These are phyloP conservation scores for Globisporangium cylindrosporum DNA, from an alignment of 352 stramenopile species.

Conservation along the genomic window DNA sequence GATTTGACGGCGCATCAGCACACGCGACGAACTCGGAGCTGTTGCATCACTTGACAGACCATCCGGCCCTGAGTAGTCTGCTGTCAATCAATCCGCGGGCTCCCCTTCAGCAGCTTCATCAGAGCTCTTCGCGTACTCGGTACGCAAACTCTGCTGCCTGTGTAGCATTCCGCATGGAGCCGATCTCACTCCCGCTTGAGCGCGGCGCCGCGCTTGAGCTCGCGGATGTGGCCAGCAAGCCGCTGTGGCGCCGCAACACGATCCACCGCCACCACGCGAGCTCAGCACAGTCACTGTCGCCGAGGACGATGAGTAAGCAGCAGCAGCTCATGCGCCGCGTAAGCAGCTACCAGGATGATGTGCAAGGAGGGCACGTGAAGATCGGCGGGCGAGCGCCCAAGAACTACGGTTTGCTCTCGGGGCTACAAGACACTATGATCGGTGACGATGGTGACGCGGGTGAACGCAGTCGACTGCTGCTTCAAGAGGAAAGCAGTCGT, in stretches of 20 bases:
- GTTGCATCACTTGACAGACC: neutral
- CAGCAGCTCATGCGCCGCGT: constrained; percentile 52
- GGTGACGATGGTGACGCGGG: constrained; percentile 14
- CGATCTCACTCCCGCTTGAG: constrained; percentile 43
- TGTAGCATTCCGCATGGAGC: constrained; percentile 31
- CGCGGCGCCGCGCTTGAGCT: constrained; percentile 50
- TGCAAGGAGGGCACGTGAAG: constrained; percentile 6
- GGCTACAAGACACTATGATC: constrained; percentile 11
- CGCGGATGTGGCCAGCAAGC: constrained; percentile 10
- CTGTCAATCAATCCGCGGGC: neutral
- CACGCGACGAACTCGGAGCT: neutral
- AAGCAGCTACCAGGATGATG: constrained; percentile 49
- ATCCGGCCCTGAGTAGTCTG: neutral
- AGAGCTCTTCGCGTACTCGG: neutral
- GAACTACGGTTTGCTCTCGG: constrained; percentile 12
- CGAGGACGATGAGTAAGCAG: constrained; percentile 20
- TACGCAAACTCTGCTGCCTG: neutral
- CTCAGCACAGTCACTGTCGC: constrained; percentile 47
- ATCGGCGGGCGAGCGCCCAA: neutral
- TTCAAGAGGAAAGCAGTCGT: constrained; percentile 22
- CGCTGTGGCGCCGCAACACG: constrained; percentile 15
- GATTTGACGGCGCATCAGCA: neutral
- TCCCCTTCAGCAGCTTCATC: neutral
- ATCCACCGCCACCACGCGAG: constrained; percentile 24
- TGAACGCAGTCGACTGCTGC: constrained; percentile 15